Percentiles rank a stretch among this genome's conserved stretches.
Conservation (phyloP, 2,329 filamentous ascomycete species). For the Fonsecaea erecta region DNA sequence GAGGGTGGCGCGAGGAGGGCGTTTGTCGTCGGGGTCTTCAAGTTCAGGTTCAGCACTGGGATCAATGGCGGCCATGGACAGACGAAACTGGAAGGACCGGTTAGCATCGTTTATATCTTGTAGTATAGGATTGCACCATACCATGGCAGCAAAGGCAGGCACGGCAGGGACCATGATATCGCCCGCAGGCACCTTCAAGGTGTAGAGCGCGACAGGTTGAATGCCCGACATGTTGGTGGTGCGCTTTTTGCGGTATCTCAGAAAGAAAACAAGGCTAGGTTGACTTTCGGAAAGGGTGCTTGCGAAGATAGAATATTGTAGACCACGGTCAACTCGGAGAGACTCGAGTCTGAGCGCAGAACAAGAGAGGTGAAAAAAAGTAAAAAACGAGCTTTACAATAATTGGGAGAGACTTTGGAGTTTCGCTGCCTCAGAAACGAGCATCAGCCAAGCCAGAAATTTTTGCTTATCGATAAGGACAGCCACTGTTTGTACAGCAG, state of each 20-base stretch:
- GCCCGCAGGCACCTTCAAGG: constrained; percentile 85
- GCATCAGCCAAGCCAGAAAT: constrained; percentile 3
- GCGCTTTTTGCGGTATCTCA: background rate
- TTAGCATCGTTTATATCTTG: background rate
- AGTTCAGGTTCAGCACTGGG: constrained; percentile 75
- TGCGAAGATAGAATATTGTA: background rate
- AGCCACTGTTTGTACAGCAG: too few species aligned
- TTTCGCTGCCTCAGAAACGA: constrained; percentile 25
- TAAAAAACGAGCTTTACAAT: background rate
- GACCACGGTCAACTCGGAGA: background rate
- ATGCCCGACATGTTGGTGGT: constrained; percentile 49
- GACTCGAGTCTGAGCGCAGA: constrained; percentile 2
- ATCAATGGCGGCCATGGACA: constrained; percentile 98
- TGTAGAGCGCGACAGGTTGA: constrained; percentile 79
- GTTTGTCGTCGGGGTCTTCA: constrained; percentile 65
- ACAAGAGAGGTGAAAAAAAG: constrained; percentile 16
- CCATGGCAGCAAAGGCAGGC: constrained; percentile 79
- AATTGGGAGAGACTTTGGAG: background rate
- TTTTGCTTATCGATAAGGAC: constrained; percentile 19
- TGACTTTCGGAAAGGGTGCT: background rate
- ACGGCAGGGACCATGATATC: constrained; percentile 80
- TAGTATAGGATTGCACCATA: constrained; percentile 56
- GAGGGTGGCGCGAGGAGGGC: constrained; percentile 69
- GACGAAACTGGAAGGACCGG: constrained; percentile 71
- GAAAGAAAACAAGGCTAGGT: background rate